Evolutionary conservation across 1,284 basidiomycete species (phyloP), one percentile per base, ranked within the genome.

Genomic region (Pseudozyma sp.): DNA sequence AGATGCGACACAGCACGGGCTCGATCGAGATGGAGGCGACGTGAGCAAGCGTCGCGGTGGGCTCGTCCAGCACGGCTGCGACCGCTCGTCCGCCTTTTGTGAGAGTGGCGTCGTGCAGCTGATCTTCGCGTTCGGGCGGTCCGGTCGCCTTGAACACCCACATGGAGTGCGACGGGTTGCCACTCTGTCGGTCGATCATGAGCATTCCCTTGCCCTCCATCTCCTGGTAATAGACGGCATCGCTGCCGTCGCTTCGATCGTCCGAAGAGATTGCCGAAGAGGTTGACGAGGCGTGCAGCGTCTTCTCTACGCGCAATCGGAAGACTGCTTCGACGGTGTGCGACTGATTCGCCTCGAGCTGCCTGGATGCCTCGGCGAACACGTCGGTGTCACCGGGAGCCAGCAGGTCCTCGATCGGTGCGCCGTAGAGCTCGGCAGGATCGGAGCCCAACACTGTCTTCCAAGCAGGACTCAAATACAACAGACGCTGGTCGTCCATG

Each of bases 121-220:
- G 62, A 11, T 69, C 77, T 58, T 81, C 79, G 14, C 75, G 77
- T 66, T 81, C 75, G 9, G 80, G 79, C 5, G 68, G 66, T 14
- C 73, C 68, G 48, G 93, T 90, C 19, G 96, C 94, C 80, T 93
- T 94, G 84, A 97, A 90, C 44, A 98, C 95, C 97, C 97, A 99
- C 95, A 99, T 98, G 5, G 96, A 97, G 85, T 99, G 97, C 24
- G 94, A 93, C 3, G 94, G 90, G 66, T 89, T 88, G 5, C 92
- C 92, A 56, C 91, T 91, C 81, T 94, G 90, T 37, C 93, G 90
- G 85, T 97, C 94, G 73, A 93, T 90, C 91, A 99, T 96, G 75
- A 99, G 89, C 96, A 99, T 98, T 24, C 97, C 97, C 83, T 97
- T 97, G 42, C 94, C 97, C 80, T 97, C 94, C 90, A 99, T 95